Evolutionary conservation across 352 stramenopile genomes (phyloP).

Genomic region (Phytophthora vignae): DNA sequence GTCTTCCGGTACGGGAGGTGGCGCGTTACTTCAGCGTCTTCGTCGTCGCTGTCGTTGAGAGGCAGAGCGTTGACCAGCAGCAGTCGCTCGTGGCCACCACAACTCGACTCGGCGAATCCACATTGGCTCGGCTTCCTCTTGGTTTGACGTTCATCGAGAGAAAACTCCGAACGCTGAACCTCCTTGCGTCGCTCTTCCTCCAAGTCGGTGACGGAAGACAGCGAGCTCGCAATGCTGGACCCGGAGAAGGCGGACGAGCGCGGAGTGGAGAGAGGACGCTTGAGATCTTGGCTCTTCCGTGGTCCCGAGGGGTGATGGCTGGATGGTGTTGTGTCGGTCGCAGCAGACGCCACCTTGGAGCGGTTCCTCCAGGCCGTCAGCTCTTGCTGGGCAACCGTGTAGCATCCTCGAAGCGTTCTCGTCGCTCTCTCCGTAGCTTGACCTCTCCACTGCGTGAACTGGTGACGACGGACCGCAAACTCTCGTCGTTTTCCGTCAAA

Average conservation of each 20-base stretch:
- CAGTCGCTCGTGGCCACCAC: conserved; percentile 19
- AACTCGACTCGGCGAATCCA: conserved; percentile 18
- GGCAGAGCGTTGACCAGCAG: conserved; percentile 14
- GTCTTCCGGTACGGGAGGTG: conserved; percentile 29
- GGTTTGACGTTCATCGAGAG: background rate
- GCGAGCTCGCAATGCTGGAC: conserved; percentile 16
- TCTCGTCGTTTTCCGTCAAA: conserved; percentile 7
- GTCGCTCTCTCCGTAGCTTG: conserved; percentile 14
- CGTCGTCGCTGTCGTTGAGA: conserved; percentile 22
- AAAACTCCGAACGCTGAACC: conserved; percentile 10
- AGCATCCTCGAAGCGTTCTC: conserved; percentile 26
- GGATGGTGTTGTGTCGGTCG: background rate
- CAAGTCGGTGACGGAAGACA: conserved; percentile 24
- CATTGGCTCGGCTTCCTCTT: conserved; percentile 7
- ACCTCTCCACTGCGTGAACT: conserved; percentile 26
- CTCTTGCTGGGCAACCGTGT: conserved; percentile 25
- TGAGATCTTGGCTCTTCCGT: background rate
- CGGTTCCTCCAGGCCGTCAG: conserved; percentile 16
- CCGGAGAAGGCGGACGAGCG: conserved; percentile 8
- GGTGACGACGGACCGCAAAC: conserved; percentile 17
- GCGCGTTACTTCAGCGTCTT: background rate
- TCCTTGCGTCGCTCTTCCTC: conserved; percentile 27
- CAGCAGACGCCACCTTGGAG: conserved; percentile 3
- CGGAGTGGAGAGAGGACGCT: background rate
- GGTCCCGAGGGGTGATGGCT: background rate